phyloP scores from a whole-genome alignment of 2,329 filamentous ascomycete species.

The Fusarium annulatum region DNA sequence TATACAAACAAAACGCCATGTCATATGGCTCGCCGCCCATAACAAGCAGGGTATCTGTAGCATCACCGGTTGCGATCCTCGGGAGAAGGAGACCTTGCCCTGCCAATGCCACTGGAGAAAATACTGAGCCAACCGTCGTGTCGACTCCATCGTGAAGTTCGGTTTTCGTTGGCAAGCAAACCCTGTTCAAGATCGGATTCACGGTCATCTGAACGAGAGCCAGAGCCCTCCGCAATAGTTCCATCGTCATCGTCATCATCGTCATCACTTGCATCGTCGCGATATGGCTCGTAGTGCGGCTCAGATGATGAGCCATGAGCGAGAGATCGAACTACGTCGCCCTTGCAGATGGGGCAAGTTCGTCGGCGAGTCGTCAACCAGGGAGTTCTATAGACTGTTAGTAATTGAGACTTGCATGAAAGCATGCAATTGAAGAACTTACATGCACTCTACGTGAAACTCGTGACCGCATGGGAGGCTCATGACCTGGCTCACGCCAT shows the following conservation, averaged over 20 bases:
- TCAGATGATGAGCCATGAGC: slow-evolving; percentile 64
- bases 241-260: slow-evolving; percentile 57
- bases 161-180: slow-evolving; percentile 38
- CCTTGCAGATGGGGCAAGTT: slow-evolving; percentile 99
- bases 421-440: slow-evolving; percentile 58
- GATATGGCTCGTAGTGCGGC: slow-evolving; percentile 65
- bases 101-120: slow-evolving; percentile 49
- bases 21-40: slow-evolving; percentile 10
- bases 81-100: slow-evolving; percentile 40
- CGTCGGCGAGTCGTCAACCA: slow-evolving; percentile 95
- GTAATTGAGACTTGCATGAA: not conserved
- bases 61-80: slow-evolving; percentile 43
- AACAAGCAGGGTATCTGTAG: not conserved
- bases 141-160: slow-evolving; percentile 39
- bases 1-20: slow-evolving; percentile 32
- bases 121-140: slow-evolving; percentile 53
- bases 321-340: slow-evolving; percentile 85
- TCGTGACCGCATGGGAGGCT: slow-evolving; percentile 97
- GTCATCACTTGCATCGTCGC: slow-evolving; percentile 60
- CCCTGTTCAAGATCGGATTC: slow-evolving; percentile 60
- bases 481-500: slow-evolving; percentile 96
- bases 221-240: slow-evolving; percentile 51
- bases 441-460: slow-evolving; percentile 99
- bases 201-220: slow-evolving; percentile 46
- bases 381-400: slow-evolving; percentile 74